These are phyloP conservation scores for Chlamydomonas schloesseri DNA, from an alignment of 139 green algal species.

Conservation along the genomic window DNA sequence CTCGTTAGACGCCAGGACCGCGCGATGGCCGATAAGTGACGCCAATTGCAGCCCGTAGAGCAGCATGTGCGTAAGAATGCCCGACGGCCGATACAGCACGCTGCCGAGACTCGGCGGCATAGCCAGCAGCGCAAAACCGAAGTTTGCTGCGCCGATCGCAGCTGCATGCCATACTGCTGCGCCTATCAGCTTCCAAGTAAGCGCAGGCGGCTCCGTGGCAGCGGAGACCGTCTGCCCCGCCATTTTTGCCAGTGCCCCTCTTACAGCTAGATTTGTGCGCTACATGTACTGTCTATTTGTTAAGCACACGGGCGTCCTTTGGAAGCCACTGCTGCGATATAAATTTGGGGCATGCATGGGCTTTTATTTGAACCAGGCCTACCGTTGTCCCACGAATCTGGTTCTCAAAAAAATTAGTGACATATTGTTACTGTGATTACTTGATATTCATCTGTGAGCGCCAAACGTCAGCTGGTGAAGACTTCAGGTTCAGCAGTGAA, in stretches of 20 bases:
- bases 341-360: too few relatives aligned
- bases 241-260: not conserved
- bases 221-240: not conserved
- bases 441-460: too few relatives aligned
- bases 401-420: too few relatives aligned
- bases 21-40: slow-evolving; percentile 30
- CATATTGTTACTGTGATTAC: too few relatives aligned
- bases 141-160: not conserved
- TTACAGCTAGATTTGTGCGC: too few relatives aligned
- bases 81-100: not conserved
- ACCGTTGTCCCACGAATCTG: too few relatives aligned
- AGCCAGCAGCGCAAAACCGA: not conserved
- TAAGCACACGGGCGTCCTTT: too few relatives aligned
- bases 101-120: not conserved
- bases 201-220: not conserved
- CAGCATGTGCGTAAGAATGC: not conserved
- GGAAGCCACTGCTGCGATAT: too few relatives aligned
- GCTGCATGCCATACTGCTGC: slow-evolving; percentile 9
- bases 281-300: too few relatives aligned
- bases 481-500: too few relatives aligned
- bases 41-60: slow-evolving; percentile 31
- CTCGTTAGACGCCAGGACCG: slow-evolving; percentile 32
- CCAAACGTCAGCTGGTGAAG: too few relatives aligned
- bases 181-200: slow-evolving; percentile 25
- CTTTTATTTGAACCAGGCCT: too few relatives aligned